phyloP scores from a whole-genome alignment of 2,329 filamentous ascomycete species.

The Stagonosporopsis tanaceti region DNA sequence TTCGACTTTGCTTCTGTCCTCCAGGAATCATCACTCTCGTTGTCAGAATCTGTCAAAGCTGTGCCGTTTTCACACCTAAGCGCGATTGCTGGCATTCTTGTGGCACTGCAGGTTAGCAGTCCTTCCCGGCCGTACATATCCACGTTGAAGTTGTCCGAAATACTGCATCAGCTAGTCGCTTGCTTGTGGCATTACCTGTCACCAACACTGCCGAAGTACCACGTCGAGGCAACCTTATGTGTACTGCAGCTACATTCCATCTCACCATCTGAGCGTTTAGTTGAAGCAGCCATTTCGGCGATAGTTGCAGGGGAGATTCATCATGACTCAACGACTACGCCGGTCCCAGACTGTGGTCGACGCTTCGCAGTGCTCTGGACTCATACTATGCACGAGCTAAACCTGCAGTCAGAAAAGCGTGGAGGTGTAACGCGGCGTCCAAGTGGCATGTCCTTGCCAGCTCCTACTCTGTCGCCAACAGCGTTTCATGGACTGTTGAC shows the following conservation, averaged over 20 bases:
- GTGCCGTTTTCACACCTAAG: slow-evolving; percentile 41
- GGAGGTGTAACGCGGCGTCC: slow-evolving; percentile 37
- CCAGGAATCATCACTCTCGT: slow-evolving; percentile 31
- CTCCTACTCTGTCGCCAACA: slow-evolving; percentile 50
- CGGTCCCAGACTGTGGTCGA: slow-evolving; percentile 64
- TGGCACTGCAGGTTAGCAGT: slow-evolving; percentile 42
- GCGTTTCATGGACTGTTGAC: slow-evolving; percentile 78
- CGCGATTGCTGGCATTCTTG: slow-evolving; percentile 44
- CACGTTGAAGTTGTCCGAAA: slow-evolving; percentile 61
- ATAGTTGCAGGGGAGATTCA: slow-evolving; percentile 59
- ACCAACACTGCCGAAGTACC: slow-evolving; percentile 85
- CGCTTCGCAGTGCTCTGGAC: slow-evolving; percentile 82
- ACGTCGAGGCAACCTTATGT: slow-evolving; percentile 88
- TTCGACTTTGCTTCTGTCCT: slow-evolving; percentile 36
- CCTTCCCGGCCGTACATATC: slow-evolving; percentile 39
- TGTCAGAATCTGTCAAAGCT: not conserved
- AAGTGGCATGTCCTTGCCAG: slow-evolving; percentile 40
- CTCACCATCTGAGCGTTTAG: slow-evolving; percentile 71
- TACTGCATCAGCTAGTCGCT: slow-evolving; percentile 73
- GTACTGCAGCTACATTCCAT: slow-evolving; percentile 87
- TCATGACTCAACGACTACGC: not conserved
- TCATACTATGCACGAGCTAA: slow-evolving; percentile 65
- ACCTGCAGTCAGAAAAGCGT: slow-evolving; percentile 46
- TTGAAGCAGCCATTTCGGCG: slow-evolving; percentile 79
- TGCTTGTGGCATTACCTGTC: slow-evolving; percentile 83